Base-by-base conservation (phyloP, 1,139 yeast genomes). In the Debaryomyces fabryi region DNA sequence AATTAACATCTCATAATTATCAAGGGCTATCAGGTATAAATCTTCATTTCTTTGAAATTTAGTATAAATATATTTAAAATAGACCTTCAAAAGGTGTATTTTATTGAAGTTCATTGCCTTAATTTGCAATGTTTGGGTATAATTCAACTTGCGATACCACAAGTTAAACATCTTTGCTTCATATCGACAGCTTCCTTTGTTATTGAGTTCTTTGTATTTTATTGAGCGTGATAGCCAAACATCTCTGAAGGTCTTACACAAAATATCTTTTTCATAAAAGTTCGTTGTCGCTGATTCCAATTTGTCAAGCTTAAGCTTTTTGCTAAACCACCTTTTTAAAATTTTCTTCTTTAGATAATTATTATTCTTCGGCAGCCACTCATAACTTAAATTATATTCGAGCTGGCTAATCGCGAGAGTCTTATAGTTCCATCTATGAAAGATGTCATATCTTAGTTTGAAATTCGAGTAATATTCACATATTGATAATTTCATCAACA, bases 401-500 rank as follows among this genome's bases (percentile, higher is more conserved):
- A 55, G 49, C 35, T 57, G 56, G 15, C 55, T 47, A 12, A 53
- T 42, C 10, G 39, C 34, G 3, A 56, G 45, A 3, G 54, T 49
- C 35, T 43, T 43, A 24, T 42, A 42, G 30, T 52, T 47, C 65
- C 61, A 59, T 42, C 53, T 49, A 3, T 39, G 37, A 16, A 58
- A 52, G 2, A 45, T 15, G n/a, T 48, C 52, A 10, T 39, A 43
- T n/a, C 49, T 51, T 7, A 49, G 13, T 2, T 36, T 16, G 3
- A 21, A 2, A 5, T 49, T 44, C 3, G 44, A 39, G 13, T 47
- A 44, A 21, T 49, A 58, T 32, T 62, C 64, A n/a, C 47, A 33
- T 3, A 55, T 48, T 8, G 74, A 62, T 9, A 58, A 54, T 37
- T 67, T 56, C 76, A 72, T 72, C 24, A 71, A 48, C 3, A 68